A percentile compares a stretch with the other conserved stretches of the same genome.
These are phyloP conservation scores for Bipolaris bicolor DNA, from an alignment of 2,329 filamentous ascomycete genomes.

Conservation along the genomic window DNA sequence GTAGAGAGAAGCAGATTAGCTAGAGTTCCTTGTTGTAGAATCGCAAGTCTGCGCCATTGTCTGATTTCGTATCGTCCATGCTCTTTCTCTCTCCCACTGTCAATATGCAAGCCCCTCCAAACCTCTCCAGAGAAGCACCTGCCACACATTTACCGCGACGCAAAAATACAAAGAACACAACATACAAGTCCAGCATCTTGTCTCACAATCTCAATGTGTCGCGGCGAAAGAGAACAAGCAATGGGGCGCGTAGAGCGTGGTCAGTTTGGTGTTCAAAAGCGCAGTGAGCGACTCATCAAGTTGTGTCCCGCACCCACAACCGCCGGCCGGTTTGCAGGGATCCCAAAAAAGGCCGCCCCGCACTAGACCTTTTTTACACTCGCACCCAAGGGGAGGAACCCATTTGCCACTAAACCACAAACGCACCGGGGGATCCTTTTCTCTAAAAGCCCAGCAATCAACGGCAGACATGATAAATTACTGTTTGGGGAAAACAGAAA, in stretches of 20 bases:
- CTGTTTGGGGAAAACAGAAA: neutral
- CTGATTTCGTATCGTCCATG: neutral
- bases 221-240: neutral
- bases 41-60: neutral
- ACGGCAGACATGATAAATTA: neutral
- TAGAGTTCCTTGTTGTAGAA: neutral
- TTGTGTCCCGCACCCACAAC: slow-evolving; percentile 10
- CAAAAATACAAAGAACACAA: neutral
- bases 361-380: neutral
- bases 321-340: slow-evolving; percentile 10
- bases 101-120: slow-evolving; percentile 5
- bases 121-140: neutral
- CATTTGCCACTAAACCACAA: slow-evolving; percentile 2
- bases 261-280: slow-evolving; percentile 3
- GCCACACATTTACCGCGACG: neutral
- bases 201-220: slow-evolving; percentile 2
- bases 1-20: slow-evolving; percentile 38
- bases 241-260: slow-evolving; percentile 1
- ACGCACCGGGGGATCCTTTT: slow-evolving; percentile 1
- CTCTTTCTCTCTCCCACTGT: neutral
- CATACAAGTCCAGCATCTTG: slow-evolving; percentile 44
- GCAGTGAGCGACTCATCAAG: slow-evolving; percentile 14
- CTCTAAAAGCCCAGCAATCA: slow-evolving; percentile 7
- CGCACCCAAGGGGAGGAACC: too few species aligned
- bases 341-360: slow-evolving; percentile 5